A percentile compares a stretch with the other conserved stretches of the same genome.
Evolutionary conservation across 352 stramenopile species (phyloP).

Genomic region (Aphanomyces invadans): DNA sequence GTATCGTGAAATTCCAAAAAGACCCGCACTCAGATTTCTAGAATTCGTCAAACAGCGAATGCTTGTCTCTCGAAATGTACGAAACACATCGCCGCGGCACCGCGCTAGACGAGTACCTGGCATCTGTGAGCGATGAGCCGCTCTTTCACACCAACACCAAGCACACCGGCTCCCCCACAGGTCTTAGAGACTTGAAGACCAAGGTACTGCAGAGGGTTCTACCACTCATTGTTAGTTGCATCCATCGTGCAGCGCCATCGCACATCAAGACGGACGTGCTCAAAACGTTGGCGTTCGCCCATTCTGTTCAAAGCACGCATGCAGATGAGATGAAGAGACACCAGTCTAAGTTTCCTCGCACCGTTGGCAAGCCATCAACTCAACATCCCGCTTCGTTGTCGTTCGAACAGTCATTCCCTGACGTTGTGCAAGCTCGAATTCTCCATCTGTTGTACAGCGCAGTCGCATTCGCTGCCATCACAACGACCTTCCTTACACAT

Average conservation of each 20-base stretch:
- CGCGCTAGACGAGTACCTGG: conserved; percentile 16
- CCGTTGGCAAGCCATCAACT: too few relatives aligned
- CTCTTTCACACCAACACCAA: background rate
- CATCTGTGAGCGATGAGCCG: background rate
- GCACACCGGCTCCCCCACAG: too few relatives aligned
- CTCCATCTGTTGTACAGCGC: background rate
- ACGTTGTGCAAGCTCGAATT: background rate
- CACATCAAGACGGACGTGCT: conserved; percentile 2
- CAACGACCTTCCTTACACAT: background rate
- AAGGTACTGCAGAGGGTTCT: background rate
- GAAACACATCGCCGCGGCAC: background rate
- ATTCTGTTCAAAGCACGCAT: background rate
- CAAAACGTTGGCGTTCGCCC: background rate
- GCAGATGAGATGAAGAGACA: background rate
- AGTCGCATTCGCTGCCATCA: background rate
- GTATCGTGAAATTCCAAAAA: background rate
- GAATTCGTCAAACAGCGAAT: background rate
- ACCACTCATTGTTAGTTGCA: background rate
- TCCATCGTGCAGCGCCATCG: background rate
- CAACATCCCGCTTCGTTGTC: too few relatives aligned
- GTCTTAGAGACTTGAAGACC: conserved; percentile 10
- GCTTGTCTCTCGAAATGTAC: background rate
- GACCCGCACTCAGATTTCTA: conserved; percentile 9
- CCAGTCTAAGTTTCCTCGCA: too few relatives aligned
- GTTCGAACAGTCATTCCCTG: too few relatives aligned